Evolutionary conservation across 164 flowering plant genomes (phyloP), one percentile per base, ranked within the genome.

Genomic region (Brasenia schreberi): DNA sequence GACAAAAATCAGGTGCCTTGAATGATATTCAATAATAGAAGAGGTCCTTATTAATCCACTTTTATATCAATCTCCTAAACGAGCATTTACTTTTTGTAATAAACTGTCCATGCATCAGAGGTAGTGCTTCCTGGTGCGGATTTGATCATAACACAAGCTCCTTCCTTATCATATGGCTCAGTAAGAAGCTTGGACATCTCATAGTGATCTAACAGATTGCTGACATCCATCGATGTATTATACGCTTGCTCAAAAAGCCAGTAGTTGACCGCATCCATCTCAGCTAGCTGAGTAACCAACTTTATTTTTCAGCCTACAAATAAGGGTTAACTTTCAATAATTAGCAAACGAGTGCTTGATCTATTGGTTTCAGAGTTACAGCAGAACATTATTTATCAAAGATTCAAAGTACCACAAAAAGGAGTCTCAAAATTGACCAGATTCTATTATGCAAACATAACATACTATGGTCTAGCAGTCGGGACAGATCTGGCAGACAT

Each of bases 281-380:
- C 95, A 1, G 85, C 95, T 69, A 92, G 79, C 69, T 87, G 79
- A 5, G 86, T 80, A 43, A 92, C 87, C 73, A 89, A 76, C 76
- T 85, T 92, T 70, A 85, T 95, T 75, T 92, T 78, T 89, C 96
- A 68, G 84, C 91, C 98, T 92, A 79, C 74, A 79, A 18, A 62
- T 33, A 58, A 65, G 18, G 7, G 65, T 61, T 61, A 7, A 5
- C 63, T 10, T 5, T 14, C 56, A 49, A 49, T 9, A 33, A 33
- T 33, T 33, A 33, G 39, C 4, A 33, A 33, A 33, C 39, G 39
- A 33, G 39, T 33, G 39, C 39, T 33, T 33, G 2, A 33, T 33
- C 39, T 33, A 33, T 33, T 33, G 39, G 39, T 33, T 33, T 33
- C 39, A 33, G 39, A 33, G 39, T 33, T 33, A 2, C 27, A 23